These are phyloP conservation scores for Boletus rubroflammeus DNA, from an alignment of 768 basidiomycete species.

Conservation along the genomic window DNA sequence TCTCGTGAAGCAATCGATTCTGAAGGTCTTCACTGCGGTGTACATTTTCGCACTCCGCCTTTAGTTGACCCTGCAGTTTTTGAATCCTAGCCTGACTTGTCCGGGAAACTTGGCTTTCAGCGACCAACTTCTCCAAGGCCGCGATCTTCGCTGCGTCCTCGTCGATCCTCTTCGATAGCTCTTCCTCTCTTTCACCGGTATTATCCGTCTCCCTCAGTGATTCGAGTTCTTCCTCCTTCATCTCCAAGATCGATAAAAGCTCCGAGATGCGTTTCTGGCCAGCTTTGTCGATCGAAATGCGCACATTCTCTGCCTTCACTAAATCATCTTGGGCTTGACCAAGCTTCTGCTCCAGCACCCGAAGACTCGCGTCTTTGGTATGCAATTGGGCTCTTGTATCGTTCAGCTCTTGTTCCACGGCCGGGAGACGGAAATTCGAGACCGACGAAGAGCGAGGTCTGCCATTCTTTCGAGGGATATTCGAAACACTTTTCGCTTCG, in stretches of 20 bases:
- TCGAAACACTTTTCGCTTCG: conserved; percentile 32
- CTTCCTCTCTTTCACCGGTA: conserved; percentile 52
- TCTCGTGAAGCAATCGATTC: conserved; percentile 49
- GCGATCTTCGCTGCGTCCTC: conserved; percentile 68
- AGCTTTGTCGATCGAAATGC: conserved; percentile 49
- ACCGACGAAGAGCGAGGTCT: conserved; percentile 60
- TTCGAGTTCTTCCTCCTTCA: conserved; percentile 58
- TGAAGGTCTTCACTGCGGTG: conserved; percentile 42
- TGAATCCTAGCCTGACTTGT: conserved; percentile 35
- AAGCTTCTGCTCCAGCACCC: conserved; percentile 44
- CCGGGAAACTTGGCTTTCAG: conserved; percentile 36
- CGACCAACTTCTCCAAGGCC: conserved; percentile 49
- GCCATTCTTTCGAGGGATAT: conserved; percentile 32
- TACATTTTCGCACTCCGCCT: conserved; percentile 40
- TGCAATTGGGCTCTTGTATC: conserved; percentile 43
- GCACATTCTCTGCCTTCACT: conserved; percentile 56
- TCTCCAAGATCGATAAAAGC: conserved; percentile 43
- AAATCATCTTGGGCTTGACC: conserved; percentile 46
- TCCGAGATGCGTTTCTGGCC: conserved; percentile 42
- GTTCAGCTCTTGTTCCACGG: conserved; percentile 54
- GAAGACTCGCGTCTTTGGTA: conserved; percentile 45
- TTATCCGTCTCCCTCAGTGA: conserved; percentile 39
- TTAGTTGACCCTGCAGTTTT: conserved; percentile 40
- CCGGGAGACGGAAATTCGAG: conserved; percentile 45
- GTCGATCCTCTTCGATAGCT: conserved; percentile 62